Conservation (phyloP, 768 basidiomycete species). For the Kwoniella heveanensis region DNA sequence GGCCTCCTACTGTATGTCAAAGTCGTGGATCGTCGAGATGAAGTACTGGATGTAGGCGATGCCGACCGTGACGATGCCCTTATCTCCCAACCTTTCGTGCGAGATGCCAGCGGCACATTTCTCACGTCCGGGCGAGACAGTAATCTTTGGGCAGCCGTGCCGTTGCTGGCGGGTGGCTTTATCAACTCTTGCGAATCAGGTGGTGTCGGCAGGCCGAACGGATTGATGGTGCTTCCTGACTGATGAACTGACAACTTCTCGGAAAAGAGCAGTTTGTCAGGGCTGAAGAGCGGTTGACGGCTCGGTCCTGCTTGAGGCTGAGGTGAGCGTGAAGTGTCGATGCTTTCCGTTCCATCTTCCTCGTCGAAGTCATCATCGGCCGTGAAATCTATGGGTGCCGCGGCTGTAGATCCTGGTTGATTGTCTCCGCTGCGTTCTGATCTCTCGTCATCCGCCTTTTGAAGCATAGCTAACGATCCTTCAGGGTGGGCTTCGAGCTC, state of each 20-base stretch:
- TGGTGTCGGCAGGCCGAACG: background rate
- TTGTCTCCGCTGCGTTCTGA: background rate
- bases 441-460: conserved; percentile 2
- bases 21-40: background rate
- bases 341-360: background rate
- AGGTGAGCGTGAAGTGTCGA: conserved; percentile 4
- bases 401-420: background rate
- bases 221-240: background rate
- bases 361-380: conserved; percentile 3
- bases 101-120: background rate
- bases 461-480: conserved; percentile 14
- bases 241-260: background rate
- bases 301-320: conserved; percentile 5
- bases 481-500: conserved; percentile 1
- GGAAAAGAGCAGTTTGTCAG: background rate
- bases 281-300: background rate
- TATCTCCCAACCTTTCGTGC: conserved; percentile 7
- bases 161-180: background rate
- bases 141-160: background rate
- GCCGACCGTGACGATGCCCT: background rate
- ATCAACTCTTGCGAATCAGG: conserved; percentile 2
- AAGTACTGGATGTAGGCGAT: background rate
- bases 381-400: conserved; percentile 8
- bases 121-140: conserved; percentile 11
- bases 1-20: background rate